Evolutionary conservation across 805 yeast genomes (phyloP).

Genomic region (Pichia occidentalis): DNA sequence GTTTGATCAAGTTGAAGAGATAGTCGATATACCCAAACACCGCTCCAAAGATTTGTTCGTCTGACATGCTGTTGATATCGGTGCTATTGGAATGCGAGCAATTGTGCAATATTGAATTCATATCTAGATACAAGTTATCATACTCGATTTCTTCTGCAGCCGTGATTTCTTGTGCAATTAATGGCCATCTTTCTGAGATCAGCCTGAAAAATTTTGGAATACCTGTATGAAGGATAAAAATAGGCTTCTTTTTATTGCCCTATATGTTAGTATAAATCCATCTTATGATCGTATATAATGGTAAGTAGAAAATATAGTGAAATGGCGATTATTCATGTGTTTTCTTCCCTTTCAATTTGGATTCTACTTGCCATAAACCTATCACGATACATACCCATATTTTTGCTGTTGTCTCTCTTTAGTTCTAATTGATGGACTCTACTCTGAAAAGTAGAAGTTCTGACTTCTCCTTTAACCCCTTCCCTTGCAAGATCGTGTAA

Average conservation of each 20-base stretch:
- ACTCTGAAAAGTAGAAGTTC: too few relatives aligned
- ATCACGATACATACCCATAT: too few relatives aligned
- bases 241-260: not conserved
- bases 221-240: conserved; percentile 43
- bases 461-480: too few relatives aligned
- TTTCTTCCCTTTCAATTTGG: too few relatives aligned
- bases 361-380: too few relatives aligned
- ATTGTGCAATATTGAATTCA: conserved; percentile 93
- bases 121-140: conserved; percentile 90
- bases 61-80: conserved; percentile 60
- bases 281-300: not conserved
- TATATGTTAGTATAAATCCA: not conserved
- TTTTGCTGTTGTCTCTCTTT: too few relatives aligned
- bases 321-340: too few relatives aligned
- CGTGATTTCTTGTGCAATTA: conserved; percentile 79
- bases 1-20: conserved; percentile 78
- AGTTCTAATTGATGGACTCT: too few relatives aligned
- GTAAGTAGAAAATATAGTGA: too few relatives aligned
- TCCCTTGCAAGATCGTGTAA: too few relatives aligned
- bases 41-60: conserved; percentile 88
- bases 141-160: conserved; percentile 84
- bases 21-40: conserved; percentile 94
- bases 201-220: conserved; percentile 95
- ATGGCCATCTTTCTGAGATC: conserved; percentile 98
- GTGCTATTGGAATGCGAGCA: conserved; percentile 82